phyloP scores from a whole-genome alignment of 2,329 filamentous ascomycete genomes.

The Pleoardoris graminearum region DNA sequence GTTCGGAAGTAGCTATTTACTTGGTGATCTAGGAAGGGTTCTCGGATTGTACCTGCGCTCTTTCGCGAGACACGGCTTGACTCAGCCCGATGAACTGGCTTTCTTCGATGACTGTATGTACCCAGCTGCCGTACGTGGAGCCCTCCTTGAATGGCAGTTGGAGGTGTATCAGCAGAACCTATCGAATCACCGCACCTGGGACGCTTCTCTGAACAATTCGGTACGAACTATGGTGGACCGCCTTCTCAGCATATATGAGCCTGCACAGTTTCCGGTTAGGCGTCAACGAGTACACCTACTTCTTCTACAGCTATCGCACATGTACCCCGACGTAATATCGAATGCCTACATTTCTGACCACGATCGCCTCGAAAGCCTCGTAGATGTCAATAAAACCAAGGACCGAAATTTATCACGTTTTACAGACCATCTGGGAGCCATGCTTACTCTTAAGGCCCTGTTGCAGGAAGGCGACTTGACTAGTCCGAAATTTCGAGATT shows the following conservation, averaged over 20 bases:
- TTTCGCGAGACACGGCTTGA: conserved; percentile 43
- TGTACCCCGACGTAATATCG: conserved; percentile 62
- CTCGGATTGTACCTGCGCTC: conserved; percentile 64
- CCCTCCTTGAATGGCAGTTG: conserved; percentile 51
- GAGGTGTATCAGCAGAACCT: conserved; percentile 32
- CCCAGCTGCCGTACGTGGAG: conserved; percentile 34
- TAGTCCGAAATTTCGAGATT: conserved; percentile 30
- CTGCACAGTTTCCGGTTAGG: conserved; percentile 37
- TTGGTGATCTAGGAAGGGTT: conserved; percentile 60
- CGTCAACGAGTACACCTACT: conserved; percentile 29
- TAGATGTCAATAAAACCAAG: conserved; percentile 13
- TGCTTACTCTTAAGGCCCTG: conserved; percentile 46
- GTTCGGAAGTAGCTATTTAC: conserved; percentile 58
- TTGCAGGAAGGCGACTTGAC: conserved; percentile 44
- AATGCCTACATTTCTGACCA: conserved; percentile 11
- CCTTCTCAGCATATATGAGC: conserved; percentile 35
- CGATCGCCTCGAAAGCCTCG: not conserved
- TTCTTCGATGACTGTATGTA: conserved; percentile 43
- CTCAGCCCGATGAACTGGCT: conserved; percentile 56
- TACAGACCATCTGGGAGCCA: conserved; percentile 41
- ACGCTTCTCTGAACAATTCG: conserved; percentile 29
- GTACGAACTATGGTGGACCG: conserved; percentile 24
- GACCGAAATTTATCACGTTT: conserved; percentile 43
- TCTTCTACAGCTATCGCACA: conserved; percentile 51
- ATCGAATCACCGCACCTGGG: conserved; percentile 37